Percentiles rank a stretch among this genome's conserved stretches.
Conservation (phyloP, 1,284 basidiomycete species). For the Schizophyllum commune region DNA sequence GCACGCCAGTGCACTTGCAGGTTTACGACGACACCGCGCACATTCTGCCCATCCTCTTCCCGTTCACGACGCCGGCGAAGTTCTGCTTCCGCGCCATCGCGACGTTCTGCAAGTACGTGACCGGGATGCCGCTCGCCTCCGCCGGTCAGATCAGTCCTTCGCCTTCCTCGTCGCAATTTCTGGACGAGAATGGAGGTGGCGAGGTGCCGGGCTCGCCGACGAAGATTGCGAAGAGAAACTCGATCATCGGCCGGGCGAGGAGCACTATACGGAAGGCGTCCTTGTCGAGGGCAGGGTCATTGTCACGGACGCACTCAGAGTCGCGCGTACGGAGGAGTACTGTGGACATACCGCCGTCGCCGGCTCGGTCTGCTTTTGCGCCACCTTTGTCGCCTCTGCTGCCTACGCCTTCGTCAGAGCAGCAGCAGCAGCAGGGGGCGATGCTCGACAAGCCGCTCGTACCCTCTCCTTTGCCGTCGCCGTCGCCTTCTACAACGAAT, state of each 20-base stretch:
- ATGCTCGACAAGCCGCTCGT: not conserved
- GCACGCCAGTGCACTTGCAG: conserved; percentile 91
- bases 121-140: conserved; percentile 31
- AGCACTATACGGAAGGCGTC: not conserved
- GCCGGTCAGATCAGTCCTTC: conserved; percentile 6
- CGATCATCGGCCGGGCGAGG: not conserved
- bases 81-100: conserved; percentile 72
- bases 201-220: not conserved
- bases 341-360: not conserved
- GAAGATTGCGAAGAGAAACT: not conserved
- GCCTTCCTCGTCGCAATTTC: not conserved
- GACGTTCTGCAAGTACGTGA: conserved; percentile 56
- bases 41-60: conserved; percentile 71
- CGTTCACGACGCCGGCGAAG: conserved; percentile 77
- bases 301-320: not conserved
- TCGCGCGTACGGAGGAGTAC: not conserved
- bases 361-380: not conserved
- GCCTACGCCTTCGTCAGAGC: not conserved
- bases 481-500: not conserved
- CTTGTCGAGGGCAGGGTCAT: not conserved
- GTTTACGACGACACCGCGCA: conserved; percentile 76
- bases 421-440: not conserved
- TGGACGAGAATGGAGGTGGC: not conserved
- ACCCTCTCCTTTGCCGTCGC: not conserved
- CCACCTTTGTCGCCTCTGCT: not conserved